Evolutionary conservation across 139 green algal species (phyloP).

Genomic region (Cymbomonas tetramitiformis): DNA sequence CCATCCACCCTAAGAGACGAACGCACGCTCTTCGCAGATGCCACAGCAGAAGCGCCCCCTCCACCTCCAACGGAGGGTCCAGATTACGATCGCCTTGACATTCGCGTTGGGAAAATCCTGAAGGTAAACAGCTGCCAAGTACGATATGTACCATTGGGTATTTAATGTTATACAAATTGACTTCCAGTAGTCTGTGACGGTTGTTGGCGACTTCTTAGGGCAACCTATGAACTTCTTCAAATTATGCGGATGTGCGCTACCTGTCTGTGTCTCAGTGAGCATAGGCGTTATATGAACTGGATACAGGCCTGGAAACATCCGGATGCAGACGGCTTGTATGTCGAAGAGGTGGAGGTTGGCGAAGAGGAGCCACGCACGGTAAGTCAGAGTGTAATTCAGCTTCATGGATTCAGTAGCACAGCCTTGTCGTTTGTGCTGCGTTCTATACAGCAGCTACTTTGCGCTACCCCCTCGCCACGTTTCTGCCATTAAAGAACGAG

Average conservation of each 20-base stretch:
- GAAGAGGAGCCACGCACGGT: slow-evolving; percentile 58
- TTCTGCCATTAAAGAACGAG: too few species aligned
- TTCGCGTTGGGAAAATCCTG: slow-evolving; percentile 6
- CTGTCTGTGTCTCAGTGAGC: background rate
- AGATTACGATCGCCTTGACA: slow-evolving; percentile 9
- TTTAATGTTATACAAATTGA: background rate
- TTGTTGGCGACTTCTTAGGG: background rate
- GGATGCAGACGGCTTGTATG: slow-evolving; percentile 38
- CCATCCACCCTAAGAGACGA: too few species aligned
- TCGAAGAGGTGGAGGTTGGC: slow-evolving; percentile 71
- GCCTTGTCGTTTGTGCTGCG: too few species aligned
- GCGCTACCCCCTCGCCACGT: too few species aligned
- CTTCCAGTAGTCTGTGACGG: background rate
- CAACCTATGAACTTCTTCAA: background rate
- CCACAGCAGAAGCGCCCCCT: too few species aligned
- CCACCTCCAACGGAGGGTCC: too few species aligned
- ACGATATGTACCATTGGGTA: slow-evolving; percentile 7
- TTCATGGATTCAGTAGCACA: too few species aligned
- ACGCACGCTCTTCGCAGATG: too few species aligned
- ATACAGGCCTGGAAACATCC: slow-evolving; percentile 42
- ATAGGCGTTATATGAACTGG: background rate
- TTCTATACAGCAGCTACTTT: too few species aligned
- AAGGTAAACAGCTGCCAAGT: background rate
- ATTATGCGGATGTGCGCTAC: background rate
- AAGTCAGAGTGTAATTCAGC: too few species aligned